These are phyloP conservation scores for Xylariaceae sp. DNA, from an alignment of 2,329 filamentous ascomycete genomes.

Conservation along the genomic window DNA sequence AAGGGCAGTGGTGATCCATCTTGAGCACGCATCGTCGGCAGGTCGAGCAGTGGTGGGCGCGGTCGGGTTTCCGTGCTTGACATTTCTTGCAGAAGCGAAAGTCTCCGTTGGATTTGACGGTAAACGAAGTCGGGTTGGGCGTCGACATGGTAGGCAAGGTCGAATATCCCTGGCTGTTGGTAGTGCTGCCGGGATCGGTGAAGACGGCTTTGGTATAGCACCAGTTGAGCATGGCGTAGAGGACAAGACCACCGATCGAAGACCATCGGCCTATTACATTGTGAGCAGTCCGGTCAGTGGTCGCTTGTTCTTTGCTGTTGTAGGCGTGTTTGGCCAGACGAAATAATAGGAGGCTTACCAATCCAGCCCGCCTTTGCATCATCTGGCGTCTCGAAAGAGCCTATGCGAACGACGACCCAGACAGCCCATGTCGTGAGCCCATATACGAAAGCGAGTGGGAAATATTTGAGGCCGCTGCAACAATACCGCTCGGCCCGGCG, in stretches of 20 bases:
- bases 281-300: too few species aligned
- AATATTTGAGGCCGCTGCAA: constrained; percentile 72
- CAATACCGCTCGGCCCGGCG: constrained; percentile 74
- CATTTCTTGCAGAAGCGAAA: constrained; percentile 96
- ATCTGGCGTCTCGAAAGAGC: constrained; percentile 42
- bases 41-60: constrained; percentile 93
- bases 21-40: constrained; percentile 93
- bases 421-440: constrained; percentile 86
- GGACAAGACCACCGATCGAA: constrained; percentile 59
- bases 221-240: constrained; percentile 78
- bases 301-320: too few species aligned
- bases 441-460: constrained; percentile 87
- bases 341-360: constrained; percentile 41
- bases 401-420: constrained; percentile 78
- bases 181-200: constrained; percentile 74
- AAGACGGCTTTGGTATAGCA: constrained; percentile 93
- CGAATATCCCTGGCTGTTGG: constrained; percentile 64
- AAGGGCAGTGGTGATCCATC: constrained; percentile 99
- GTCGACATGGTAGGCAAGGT: constrained; percentile 70
- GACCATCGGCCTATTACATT: constrained; percentile 45
- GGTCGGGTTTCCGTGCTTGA: constrained; percentile 87
- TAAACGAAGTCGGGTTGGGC: constrained; percentile 64
- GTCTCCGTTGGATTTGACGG: constrained; percentile 86
- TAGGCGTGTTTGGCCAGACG: too few species aligned
- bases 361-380: constrained; percentile 45